Conservation (phyloP, 257 asterid genomes). For the Solanum chilense region DNA sequence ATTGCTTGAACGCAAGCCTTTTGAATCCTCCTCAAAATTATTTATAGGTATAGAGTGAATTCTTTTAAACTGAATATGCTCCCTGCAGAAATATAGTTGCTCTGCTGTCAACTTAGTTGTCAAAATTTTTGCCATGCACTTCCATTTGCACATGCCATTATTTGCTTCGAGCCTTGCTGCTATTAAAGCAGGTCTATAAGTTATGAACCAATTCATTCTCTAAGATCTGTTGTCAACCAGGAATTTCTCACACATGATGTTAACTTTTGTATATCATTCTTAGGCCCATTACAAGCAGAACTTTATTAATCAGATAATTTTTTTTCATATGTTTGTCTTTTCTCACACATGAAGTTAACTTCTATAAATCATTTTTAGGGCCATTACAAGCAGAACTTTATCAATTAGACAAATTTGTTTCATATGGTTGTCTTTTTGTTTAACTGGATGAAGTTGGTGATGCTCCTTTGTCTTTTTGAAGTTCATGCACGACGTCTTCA, state of each 20-base stretch:
- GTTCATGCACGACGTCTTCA: constrained; percentile 98
- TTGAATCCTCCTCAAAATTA: not conserved
- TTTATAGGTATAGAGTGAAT: not conserved
- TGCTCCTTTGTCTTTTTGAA: constrained; percentile 31
- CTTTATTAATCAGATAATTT: not conserved
- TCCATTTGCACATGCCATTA: not conserved
- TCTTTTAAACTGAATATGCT: not conserved
- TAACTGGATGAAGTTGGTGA: not conserved
- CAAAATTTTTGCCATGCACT: not conserved
- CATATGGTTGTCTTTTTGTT: not conserved
- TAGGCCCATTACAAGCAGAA: not conserved
- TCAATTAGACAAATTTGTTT: not conserved
- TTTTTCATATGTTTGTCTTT: not conserved
- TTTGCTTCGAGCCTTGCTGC: not conserved
- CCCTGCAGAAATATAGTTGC: not conserved
- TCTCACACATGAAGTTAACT: not conserved
- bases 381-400: not conserved
- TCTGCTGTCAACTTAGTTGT: not conserved
- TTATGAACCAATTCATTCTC: not conserved
- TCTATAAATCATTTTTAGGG: not conserved
- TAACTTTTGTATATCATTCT: not conserved
- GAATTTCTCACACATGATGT: not conserved
- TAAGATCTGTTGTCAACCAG: not conserved
- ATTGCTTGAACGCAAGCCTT: not conserved
- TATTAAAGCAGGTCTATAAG: not conserved